Evolutionary conservation across 2,329 filamentous ascomycete genomes (phyloP).

Genomic region (Stromatinia cepivora): DNA sequence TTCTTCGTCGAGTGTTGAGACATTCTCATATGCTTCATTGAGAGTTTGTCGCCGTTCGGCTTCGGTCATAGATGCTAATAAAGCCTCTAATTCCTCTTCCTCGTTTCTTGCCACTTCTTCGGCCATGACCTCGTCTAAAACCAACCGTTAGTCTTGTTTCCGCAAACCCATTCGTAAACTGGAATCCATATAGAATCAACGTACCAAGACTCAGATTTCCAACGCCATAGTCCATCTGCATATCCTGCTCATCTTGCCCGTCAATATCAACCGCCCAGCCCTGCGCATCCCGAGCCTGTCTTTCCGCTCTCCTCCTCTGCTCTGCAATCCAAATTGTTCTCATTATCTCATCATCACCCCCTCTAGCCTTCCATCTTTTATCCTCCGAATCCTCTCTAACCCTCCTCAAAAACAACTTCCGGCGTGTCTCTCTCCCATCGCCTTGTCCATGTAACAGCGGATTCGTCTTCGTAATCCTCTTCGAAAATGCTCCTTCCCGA

Average conservation of each 20-base stretch:
- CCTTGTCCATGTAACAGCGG: slow-evolving; percentile 57
- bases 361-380: slow-evolving; percentile 58
- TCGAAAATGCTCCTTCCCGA: slow-evolving; percentile 31
- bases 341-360: slow-evolving; percentile 60
- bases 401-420: slow-evolving; percentile 68
- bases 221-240: slow-evolving; percentile 17
- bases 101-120: slow-evolving; percentile 54
- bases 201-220: slow-evolving; percentile 22
- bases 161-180: neutral
- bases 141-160: slow-evolving; percentile 7
- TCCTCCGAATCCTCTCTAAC: slow-evolving; percentile 63
- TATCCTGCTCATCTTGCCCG: slow-evolving; percentile 26
- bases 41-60: slow-evolving; percentile 25
- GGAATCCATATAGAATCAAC: neutral
- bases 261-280: slow-evolving; percentile 27
- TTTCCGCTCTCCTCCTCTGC: slow-evolving; percentile 41
- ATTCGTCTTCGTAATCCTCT: slow-evolving; percentile 60
- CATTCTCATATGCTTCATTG: slow-evolving; percentile 13
- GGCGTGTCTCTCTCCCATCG: slow-evolving; percentile 63
- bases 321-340: slow-evolving; percentile 44
- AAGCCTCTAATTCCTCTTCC: slow-evolving; percentile 57
- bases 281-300: slow-evolving; percentile 37
- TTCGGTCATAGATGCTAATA: slow-evolving; percentile 52
- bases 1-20: slow-evolving; percentile 23
- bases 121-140: slow-evolving; percentile 46